Evolutionary conservation across 352 stramenopile genomes (phyloP).

Genomic region (Saprolegnia diclina): DNA sequence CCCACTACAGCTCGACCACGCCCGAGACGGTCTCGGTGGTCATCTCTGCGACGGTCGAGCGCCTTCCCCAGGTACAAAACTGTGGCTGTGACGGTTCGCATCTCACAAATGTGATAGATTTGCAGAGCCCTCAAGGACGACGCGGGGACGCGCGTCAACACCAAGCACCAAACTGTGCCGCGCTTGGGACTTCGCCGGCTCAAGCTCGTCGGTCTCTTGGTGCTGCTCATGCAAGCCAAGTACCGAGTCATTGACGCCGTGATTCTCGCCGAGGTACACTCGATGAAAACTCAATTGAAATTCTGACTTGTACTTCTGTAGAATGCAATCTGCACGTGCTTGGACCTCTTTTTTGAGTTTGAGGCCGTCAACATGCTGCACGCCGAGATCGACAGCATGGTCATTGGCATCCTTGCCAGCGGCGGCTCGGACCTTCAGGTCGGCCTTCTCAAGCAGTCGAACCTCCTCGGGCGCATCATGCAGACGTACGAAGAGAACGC

Average conservation of each 20-base stretch:
- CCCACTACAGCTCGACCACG: constrained; percentile 53
- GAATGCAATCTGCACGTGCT: constrained; percentile 61
- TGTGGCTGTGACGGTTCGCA: constrained; percentile 23
- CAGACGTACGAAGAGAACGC: constrained; percentile 77
- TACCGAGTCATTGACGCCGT: constrained; percentile 71
- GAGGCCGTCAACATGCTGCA: constrained; percentile 85
- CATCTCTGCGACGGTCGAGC: constrained; percentile 46
- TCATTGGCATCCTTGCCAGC: constrained; percentile 76
- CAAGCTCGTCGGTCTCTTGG: constrained; percentile 73
- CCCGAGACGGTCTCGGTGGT: constrained; percentile 52
- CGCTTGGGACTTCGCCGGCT: constrained; percentile 67
- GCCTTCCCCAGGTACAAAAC: constrained; percentile 46
- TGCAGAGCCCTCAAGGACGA: constrained; percentile 52
- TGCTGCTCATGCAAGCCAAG: constrained; percentile 79
- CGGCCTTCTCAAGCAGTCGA: constrained; percentile 70
- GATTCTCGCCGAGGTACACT: constrained; percentile 45
- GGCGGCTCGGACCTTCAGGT: constrained; percentile 64
- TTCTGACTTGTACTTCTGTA: constrained; percentile 17
- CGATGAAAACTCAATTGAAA: not conserved
- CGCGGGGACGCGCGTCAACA: constrained; percentile 63
- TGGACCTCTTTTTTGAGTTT: constrained; percentile 86
- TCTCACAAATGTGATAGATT: constrained; percentile 14
- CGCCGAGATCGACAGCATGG: constrained; percentile 79
- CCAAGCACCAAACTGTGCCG: constrained; percentile 63
- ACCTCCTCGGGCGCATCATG: constrained; percentile 60